phyloP scores from a whole-genome alignment of 2,329 filamentous ascomycete genomes.

The Aspergillus fumigatiaffinis region DNA sequence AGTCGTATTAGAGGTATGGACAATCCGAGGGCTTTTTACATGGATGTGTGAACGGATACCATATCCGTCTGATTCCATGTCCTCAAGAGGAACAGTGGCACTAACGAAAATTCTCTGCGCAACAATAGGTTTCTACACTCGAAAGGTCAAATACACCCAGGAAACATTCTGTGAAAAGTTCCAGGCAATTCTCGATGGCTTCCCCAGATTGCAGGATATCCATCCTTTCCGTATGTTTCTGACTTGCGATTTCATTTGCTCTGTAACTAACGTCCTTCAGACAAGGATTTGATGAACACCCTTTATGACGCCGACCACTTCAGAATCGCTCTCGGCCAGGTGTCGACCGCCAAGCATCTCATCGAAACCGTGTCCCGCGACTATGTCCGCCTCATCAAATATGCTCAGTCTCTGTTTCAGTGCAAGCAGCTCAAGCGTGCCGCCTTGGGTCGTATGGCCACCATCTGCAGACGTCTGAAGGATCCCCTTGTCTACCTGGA shows the following conservation, averaged over 20 bases:
- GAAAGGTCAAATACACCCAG: slow-evolving; percentile 97
- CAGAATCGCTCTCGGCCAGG: slow-evolving; percentile 89
- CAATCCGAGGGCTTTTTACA: background rate
- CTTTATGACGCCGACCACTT: slow-evolving; percentile 99
- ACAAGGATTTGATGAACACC: slow-evolving; percentile 88
- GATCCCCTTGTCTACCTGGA: slow-evolving; percentile 94
- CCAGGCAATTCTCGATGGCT: slow-evolving; percentile 82
- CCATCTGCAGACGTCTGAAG: slow-evolving; percentile 89
- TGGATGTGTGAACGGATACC: background rate
- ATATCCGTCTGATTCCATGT: background rate
- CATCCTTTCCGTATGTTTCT: slow-evolving; percentile 76
- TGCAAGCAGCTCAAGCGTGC: slow-evolving; percentile 98
- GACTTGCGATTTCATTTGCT: slow-evolving; percentile 13
- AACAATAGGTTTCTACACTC: slow-evolving; percentile 75
- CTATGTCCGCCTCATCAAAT: slow-evolving; percentile 94
- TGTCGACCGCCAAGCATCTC: slow-evolving; percentile 92
- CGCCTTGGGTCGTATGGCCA: slow-evolving; percentile 95
- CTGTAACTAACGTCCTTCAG: slow-evolving; percentile 26
- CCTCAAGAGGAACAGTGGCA: slow-evolving; percentile 3
- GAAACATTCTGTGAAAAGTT: slow-evolving; percentile 97
- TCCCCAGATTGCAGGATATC: slow-evolving; percentile 88
- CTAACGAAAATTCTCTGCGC: slow-evolving; percentile 26
- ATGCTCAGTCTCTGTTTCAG: slow-evolving; percentile 94
- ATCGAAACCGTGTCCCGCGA: slow-evolving; percentile 96
- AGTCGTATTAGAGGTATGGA: slow-evolving; percentile 69